Evolutionary conservation across 1,284 basidiomycete species (phyloP), one percentile per base, ranked within the genome.

Genomic region (Sphaerobolus stellatus): DNA sequence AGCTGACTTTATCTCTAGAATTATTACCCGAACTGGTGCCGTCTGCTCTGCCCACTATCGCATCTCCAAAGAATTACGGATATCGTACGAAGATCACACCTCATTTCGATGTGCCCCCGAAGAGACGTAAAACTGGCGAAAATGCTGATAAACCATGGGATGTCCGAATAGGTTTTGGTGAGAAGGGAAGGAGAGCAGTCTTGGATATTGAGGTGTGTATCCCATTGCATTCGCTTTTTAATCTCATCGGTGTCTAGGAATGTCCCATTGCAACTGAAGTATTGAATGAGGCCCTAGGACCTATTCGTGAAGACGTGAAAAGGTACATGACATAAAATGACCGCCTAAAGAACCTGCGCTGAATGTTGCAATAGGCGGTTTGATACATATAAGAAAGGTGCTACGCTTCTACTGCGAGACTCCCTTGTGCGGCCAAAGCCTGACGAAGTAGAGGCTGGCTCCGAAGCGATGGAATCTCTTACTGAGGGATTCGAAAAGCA

Each of bases 1-100:
- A 14, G 41, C 25, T 40, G 16, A 52, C 8, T 48, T 18, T 14
- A 16, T 30, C 31, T 41, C 16, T 60, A 88, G 86, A 76, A n/a
- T 73, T 94, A 0, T 71, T 81, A 3, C 61, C 75, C 1, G 66
- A 76, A 0, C 68, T 76, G 1, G 71, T 98, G 1, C 94, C 95
- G 9, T 54, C 67, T 0, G 84, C 94, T 29, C 77, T 82, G 48
- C 73, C 85, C 0, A 98, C 96, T 0, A 86, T 96, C 16, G 82
- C 84, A 5, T 94, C 91, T 0, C 97, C 96, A 0, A 74, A 90
- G 48, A 86, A 96, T 60, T 98, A 96, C 71, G 82, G 80, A 44
- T 99, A 99, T 69, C 85, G 96, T 22, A 99, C 97, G 1, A 99
- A 99, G 73, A 87, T 99, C 46, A 98, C 96, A 0, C 96, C 96